Percentiles rank a stretch among this genome's conserved stretches.
Conservation (phyloP, 371 early-diverging fungal genomes). For the Apophysomyces variabilis region DNA sequence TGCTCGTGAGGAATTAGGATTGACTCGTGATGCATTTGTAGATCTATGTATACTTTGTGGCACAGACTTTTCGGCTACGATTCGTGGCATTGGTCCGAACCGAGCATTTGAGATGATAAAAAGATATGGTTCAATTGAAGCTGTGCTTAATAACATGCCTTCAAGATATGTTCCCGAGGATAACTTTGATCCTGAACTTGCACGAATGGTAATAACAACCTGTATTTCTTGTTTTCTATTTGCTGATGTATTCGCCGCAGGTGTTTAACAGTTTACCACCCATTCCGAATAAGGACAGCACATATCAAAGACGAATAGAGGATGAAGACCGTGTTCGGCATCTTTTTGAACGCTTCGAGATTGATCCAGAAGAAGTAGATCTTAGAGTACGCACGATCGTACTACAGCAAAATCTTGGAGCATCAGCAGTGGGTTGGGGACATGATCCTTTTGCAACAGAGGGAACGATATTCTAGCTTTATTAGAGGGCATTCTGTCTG, state of each 20-base stretch:
- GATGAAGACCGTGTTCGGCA: slow-evolving; percentile 20
- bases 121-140: slow-evolving; percentile 68
- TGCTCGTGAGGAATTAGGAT: slow-evolving; percentile 54
- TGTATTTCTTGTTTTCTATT: not conserved
- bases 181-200: slow-evolving; percentile 56
- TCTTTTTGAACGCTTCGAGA: slow-evolving; percentile 42
- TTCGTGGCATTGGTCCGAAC: slow-evolving; percentile 68
- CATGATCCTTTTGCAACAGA: slow-evolving; percentile 33
- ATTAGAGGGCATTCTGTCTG: too few species aligned
- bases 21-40: slow-evolving; percentile 62
- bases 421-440: slow-evolving; percentile 22
- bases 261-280: slow-evolving; percentile 41
- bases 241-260: slow-evolving; percentile 12
- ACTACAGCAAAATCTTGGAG: slow-evolving; percentile 23
- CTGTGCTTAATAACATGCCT: slow-evolving; percentile 44
- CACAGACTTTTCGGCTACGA: slow-evolving; percentile 73
- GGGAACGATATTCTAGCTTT: too few species aligned
- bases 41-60: slow-evolving; percentile 85
- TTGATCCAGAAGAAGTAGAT: slow-evolving; percentile 40
- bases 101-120: slow-evolving; percentile 61
- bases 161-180: slow-evolving; percentile 43
- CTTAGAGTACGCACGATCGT: slow-evolving; percentile 18
- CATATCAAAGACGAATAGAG: slow-evolving; percentile 17
- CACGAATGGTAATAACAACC: slow-evolving; percentile 44
- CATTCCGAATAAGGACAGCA: slow-evolving; percentile 30